Evolutionary conservation across 257 asterid species (phyloP), one percentile per base, ranked within the genome.

Genomic region (Leonotis leonurus): DNA sequence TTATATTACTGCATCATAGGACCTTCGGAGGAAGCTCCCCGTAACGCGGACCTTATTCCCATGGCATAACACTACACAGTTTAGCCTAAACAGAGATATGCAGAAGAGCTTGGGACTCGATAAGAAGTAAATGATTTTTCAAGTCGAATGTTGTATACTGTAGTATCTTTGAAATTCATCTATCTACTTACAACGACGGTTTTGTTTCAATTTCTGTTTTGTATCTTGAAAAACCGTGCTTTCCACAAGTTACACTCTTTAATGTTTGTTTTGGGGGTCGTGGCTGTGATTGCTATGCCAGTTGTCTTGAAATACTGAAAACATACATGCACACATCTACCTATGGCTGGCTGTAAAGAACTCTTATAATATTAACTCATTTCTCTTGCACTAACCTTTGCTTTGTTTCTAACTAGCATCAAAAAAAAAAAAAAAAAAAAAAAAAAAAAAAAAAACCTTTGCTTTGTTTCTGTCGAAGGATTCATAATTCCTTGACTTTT

Each of bases 11-110:
- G 18, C 65, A 8, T 24, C 71, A 36, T 49, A 55, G 99, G 99
- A 92, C 72, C 89, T 92, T 51, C 88, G 97, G 67, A 81, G 99
- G 73, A 92, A 92, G 87, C 96, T 92, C 70, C 99, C 99, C 0
- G 97, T 92, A 65, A 92, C 95, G 5, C 95, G 97, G 21, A 92
- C 97, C 2, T 74, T 85, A 61, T 92, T 92, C 76, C 97, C 97
- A 17, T 92, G 99, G 99, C 97, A 92, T 62, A 88, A 86, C 75
- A 83, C 97, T 8, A 18, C 72, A 75, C 99, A 92, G 52, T 86
- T 92, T 83, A 89, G 86, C 85, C 82, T 92, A 70, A 85, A 90
- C 6, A 86, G 83, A 73, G 99, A 92, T 60, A 83, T 92, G 53
- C 86, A 67, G 74, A 89, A 71, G 88, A 92, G 65, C 84, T 80